These are phyloP conservation scores for Fusarium nematophilum DNA, from an alignment of 2,329 filamentous ascomycete genomes.

Conservation along the genomic window DNA sequence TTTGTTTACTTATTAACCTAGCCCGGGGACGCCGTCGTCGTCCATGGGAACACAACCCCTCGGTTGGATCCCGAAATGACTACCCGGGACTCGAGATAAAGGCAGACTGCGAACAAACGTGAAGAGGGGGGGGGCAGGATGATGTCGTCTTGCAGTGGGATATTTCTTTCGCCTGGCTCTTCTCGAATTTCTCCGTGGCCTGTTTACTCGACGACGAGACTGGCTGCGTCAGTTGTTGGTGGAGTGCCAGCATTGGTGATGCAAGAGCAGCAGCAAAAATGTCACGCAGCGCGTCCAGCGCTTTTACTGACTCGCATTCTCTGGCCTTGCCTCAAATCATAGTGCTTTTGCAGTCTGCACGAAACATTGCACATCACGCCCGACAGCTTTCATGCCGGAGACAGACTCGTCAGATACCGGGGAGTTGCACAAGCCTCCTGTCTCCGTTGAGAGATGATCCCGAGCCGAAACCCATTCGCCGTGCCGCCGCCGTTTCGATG, in stretches of 20 bases:
- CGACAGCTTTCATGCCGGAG: conserved; percentile 9
- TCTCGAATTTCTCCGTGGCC: not conserved
- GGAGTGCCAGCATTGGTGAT: conserved; percentile 18
- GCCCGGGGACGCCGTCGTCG: conserved; percentile 19
- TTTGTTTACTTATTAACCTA: conserved; percentile 39
- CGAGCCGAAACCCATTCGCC: conserved; percentile 3
- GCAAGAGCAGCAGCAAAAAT: conserved; percentile 12
- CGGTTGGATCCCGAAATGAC: conserved; percentile 7
- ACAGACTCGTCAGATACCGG: not conserved
- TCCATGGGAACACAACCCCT: conserved; percentile 26
- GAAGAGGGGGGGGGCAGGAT: not conserved
- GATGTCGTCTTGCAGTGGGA: not conserved
- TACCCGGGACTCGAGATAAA: not conserved
- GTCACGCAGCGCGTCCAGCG: conserved; percentile 15
- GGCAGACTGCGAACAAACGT: not conserved
- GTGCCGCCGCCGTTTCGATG: conserved; percentile 10
- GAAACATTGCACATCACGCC: conserved; percentile 19
- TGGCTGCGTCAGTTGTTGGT: conserved; percentile 9
- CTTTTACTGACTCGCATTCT: conserved; percentile 9
- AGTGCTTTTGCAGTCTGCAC: not conserved
- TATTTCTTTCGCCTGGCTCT: not conserved
- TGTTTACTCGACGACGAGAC: conserved; percentile 1
- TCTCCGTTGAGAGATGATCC: not conserved
- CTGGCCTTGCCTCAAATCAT: conserved; percentile 10
- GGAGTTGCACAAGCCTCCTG: conserved; percentile 17